A percentile compares a stretch with the other conserved stretches of the same genome.
Evolutionary conservation across 805 yeast genomes (phyloP).

Genomic region (Ogataea polymorpha): DNA sequence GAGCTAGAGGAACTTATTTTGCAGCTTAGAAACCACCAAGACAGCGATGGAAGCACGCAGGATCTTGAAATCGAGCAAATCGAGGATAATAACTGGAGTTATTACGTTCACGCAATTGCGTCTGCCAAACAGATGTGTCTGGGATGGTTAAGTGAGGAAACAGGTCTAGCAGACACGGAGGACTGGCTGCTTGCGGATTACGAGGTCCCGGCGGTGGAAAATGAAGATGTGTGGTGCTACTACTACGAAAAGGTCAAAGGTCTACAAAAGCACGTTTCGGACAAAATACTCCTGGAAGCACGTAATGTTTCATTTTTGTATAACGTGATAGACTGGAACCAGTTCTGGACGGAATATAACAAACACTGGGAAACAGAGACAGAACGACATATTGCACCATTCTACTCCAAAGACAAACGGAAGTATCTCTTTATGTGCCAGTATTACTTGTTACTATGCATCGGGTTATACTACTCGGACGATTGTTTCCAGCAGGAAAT

Average conservation of each 20-base stretch:
- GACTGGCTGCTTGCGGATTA: slow-evolving; percentile 19
- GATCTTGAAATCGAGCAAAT: too few relatives aligned
- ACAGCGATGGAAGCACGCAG: too few relatives aligned
- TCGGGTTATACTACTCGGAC: slow-evolving; percentile 24
- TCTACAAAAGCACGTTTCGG: background rate
- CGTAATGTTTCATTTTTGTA: slow-evolving; percentile 11
- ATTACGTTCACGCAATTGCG: background rate
- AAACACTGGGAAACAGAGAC: slow-evolving; percentile 20
- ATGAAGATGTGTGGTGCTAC: background rate
- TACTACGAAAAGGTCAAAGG: background rate
- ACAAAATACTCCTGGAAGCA: background rate
- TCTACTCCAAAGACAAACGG: slow-evolving; percentile 18
- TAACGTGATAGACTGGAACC: slow-evolving; percentile 55
- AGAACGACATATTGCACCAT: slow-evolving; percentile 22
- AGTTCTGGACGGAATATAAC: slow-evolving; percentile 64
- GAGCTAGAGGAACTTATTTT: background rate
- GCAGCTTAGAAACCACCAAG: too few relatives aligned
- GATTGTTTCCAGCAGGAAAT: slow-evolving; percentile 14
- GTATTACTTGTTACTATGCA: slow-evolving; percentile 29
- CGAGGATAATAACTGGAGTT: background rate
- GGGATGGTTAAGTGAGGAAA: background rate
- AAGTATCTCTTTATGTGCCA: slow-evolving; percentile 27
- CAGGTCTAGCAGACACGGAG: slow-evolving; percentile 8
- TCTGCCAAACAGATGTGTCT: background rate
- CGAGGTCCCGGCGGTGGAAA: background rate